Percentiles rank a stretch among this genome's conserved stretches.
These are phyloP conservation scores for Mycosphaerella sp. DNA, from an alignment of 2,329 filamentous ascomycete genomes.

Conservation along the genomic window DNA sequence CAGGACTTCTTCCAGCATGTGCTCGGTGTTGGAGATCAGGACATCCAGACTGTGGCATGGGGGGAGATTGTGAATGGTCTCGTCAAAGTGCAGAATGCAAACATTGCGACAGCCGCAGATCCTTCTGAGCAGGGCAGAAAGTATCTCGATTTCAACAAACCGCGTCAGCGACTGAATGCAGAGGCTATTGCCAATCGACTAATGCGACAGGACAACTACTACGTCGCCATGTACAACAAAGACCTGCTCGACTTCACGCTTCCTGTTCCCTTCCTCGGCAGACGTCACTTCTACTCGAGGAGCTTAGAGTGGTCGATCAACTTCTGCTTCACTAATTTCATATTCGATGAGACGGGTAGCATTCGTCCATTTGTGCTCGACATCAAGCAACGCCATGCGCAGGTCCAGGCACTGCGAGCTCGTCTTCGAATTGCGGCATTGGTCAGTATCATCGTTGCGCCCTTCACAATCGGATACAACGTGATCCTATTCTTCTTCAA, in stretches of 20 bases:
- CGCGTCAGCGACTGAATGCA: constrained; percentile 80
- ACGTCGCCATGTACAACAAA: constrained; percentile 96
- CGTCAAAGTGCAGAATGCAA: constrained; percentile 76
- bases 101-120: constrained; percentile 67
- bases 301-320: constrained; percentile 90
- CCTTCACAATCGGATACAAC: constrained; percentile 80
- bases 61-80: constrained; percentile 81
- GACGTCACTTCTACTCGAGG: constrained; percentile 76
- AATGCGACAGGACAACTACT: constrained; percentile 95
- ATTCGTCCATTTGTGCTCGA: constrained; percentile 81
- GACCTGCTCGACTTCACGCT: constrained; percentile 84
- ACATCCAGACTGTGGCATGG: constrained; percentile 94
- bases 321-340: constrained; percentile 84
- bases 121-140: constrained; percentile 54
- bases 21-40: constrained; percentile 72
- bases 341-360: constrained; percentile 85
- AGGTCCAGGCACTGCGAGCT: constrained; percentile 70
- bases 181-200: constrained; percentile 95
- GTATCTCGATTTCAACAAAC: constrained; percentile 51
- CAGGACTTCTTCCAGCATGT: constrained; percentile 81
- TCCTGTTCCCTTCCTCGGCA: constrained; percentile 74
- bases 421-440: constrained; percentile 78
- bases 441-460: constrained; percentile 79
- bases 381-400: constrained; percentile 67
- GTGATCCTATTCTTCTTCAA: constrained; percentile 87